phyloP scores from a whole-genome alignment of 1,139 yeast genomes.

The Lodderomyces metapsilosis region DNA sequence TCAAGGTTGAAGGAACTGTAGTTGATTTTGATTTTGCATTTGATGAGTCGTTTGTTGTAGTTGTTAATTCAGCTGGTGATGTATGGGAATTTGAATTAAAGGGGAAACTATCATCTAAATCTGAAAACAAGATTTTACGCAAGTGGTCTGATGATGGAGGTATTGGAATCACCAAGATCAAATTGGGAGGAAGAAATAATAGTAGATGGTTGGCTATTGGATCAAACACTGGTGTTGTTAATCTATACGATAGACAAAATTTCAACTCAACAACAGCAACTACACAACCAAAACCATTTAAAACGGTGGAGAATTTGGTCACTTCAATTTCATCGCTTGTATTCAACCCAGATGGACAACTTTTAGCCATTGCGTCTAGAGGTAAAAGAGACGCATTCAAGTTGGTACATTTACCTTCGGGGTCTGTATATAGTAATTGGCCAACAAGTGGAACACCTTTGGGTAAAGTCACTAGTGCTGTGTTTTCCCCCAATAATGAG shows the following conservation, averaged over 20 bases:
- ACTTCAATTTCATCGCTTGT: slow-evolving; percentile 73
- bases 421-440: slow-evolving; percentile 90
- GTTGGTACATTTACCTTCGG: slow-evolving; percentile 84
- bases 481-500: slow-evolving; percentile 79
- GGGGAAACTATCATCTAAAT: slow-evolving; percentile 15
- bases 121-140: slow-evolving; percentile 40
- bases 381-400: slow-evolving; percentile 85
- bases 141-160: slow-evolving; percentile 91
- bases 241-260: slow-evolving; percentile 65
- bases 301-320: slow-evolving; percentile 72
- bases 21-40: slow-evolving; percentile 74
- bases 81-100: slow-evolving; percentile 81
- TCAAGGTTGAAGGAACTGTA: slow-evolving; percentile 81
- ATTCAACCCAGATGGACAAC: slow-evolving; percentile 87
- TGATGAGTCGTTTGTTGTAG: slow-evolving; percentile 55
- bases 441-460: slow-evolving; percentile 96
- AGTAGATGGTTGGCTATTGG: slow-evolving; percentile 90
- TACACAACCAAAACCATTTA: slow-evolving; percentile 42
- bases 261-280: slow-evolving; percentile 19
- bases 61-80: slow-evolving; percentile 79
- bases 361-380: slow-evolving; percentile 81
- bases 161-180: slow-evolving; percentile 74
- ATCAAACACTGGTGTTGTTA: slow-evolving; percentile 84
- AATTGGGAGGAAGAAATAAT: slow-evolving; percentile 67
- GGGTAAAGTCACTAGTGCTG: slow-evolving; percentile 84